These are phyloP conservation scores for Arabis alpina DNA, from an alignment of 345 rosid species.

Conservation along the genomic window DNA sequence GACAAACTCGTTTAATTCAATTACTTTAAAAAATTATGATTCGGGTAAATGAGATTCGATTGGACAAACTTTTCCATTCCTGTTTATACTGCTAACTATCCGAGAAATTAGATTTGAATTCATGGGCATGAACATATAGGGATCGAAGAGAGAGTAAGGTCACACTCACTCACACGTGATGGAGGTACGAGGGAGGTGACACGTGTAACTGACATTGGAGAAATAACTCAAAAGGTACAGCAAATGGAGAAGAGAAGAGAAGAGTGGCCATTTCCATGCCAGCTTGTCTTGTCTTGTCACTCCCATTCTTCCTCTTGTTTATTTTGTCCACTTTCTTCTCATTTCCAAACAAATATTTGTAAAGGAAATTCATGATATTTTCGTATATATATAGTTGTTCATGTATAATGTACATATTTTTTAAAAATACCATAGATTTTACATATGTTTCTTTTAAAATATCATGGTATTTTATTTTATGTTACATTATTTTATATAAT, in stretches of 20 bases:
- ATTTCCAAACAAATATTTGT: neutral
- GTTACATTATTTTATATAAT: too few relatives aligned
- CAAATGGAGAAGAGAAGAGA: neutral
- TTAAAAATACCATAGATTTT: too few relatives aligned
- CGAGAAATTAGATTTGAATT: neutral
- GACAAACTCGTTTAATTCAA: too few relatives aligned
- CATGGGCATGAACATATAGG: slow-evolving; percentile 1
- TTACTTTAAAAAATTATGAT: too few relatives aligned
- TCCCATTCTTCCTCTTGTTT: neutral
- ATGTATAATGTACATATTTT: too few relatives aligned
- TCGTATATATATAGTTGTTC: too few relatives aligned
- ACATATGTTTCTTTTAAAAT: too few relatives aligned
- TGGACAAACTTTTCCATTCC: too few relatives aligned
- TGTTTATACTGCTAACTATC: too few relatives aligned
- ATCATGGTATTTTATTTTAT: too few relatives aligned
- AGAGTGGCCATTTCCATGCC: slow-evolving; percentile 34
- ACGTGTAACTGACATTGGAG: slow-evolving; percentile 7
- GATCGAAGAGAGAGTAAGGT: neutral
- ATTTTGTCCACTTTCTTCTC: slow-evolving; percentile 16
- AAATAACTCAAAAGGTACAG: slow-evolving; percentile 8
- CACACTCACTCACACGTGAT: slow-evolving; percentile 21
- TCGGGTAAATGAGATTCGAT: too few relatives aligned
- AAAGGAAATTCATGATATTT: too few relatives aligned
- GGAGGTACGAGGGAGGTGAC: slow-evolving; percentile 19
- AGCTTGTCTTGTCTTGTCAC: slow-evolving; percentile 19